phyloP scores from a whole-genome alignment of 352 stramenopile species.

The Phytophthora melonis region DNA sequence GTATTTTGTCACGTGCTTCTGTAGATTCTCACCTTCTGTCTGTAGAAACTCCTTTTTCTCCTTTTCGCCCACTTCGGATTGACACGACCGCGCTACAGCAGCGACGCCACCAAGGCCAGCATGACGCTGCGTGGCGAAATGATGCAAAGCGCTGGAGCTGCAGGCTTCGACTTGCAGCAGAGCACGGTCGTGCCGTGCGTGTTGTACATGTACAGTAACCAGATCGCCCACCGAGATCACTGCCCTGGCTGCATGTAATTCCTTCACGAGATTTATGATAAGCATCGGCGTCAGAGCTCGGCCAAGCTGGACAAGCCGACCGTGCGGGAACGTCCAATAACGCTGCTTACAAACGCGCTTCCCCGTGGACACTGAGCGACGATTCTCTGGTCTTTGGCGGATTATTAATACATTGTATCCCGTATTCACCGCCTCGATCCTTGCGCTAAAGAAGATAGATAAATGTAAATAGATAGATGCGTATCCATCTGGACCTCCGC shows the following conservation, averaged over 20 bases:
- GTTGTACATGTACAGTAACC: neutral
- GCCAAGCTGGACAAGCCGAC: neutral
- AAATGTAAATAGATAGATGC: too few relatives aligned
- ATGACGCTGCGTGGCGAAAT: neutral
- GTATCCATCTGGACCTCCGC: too few relatives aligned
- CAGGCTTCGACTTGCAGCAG: neutral
- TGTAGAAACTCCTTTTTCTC: too few relatives aligned
- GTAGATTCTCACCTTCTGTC: too few relatives aligned
- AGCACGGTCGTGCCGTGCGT: neutral
- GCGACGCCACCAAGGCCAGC: neutral
- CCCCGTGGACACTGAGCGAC: too few relatives aligned
- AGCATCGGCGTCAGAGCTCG: neutral
- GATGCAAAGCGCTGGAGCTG: neutral
- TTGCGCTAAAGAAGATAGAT: too few relatives aligned
- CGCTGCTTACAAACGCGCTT: too few relatives aligned
- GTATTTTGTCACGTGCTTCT: too few relatives aligned
- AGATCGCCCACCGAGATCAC: neutral
- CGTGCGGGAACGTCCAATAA: neutral
- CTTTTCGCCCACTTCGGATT: slow-evolving; percentile 1
- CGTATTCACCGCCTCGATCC: too few relatives aligned
- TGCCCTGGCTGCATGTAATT: neutral
- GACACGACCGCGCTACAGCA: neutral
- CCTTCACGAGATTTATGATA: neutral
- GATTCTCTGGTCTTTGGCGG: too few relatives aligned
- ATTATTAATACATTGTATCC: too few relatives aligned